phyloP scores from a whole-genome alignment of 1,284 basidiomycete species.

The Gastroboletus turbinatus region DNA sequence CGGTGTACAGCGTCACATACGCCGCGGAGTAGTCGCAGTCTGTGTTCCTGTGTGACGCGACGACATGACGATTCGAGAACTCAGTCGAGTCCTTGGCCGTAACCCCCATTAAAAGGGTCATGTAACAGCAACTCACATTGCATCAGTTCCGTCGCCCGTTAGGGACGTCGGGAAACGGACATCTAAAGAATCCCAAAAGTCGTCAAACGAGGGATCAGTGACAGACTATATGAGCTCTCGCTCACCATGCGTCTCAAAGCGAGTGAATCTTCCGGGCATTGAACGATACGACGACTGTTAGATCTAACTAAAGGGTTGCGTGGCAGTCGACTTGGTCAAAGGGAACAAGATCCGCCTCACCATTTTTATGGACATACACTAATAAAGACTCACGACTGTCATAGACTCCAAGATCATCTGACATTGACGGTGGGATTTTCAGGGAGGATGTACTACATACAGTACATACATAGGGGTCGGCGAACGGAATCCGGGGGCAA shows the following conservation, averaged over 20 bases:
- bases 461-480: background rate
- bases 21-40: conserved; percentile 94
- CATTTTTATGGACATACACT: background rate
- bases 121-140: conserved; percentile 38
- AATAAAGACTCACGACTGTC: background rate
- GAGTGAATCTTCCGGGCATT: conserved; percentile 27
- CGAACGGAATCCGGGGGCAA: no score
- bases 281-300: background rate
- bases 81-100: background rate
- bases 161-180: conserved; percentile 49
- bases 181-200: conserved; percentile 9
- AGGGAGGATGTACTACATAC: background rate
- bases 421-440: background rate
- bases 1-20: conserved; percentile 78
- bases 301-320: background rate
- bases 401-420: conserved; percentile 4
- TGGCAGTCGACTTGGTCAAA: conserved; percentile 7
- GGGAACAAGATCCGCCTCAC: background rate
- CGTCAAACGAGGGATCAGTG: background rate
- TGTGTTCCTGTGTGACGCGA: conserved; percentile 71
- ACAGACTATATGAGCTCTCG: background rate
- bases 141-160: conserved; percentile 61
- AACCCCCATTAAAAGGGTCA: no score
- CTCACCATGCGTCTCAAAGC: conserved; percentile 34
- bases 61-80: background rate